Percentiles rank a stretch among this genome's conserved stretches.
Conservation (phyloP, 2,329 filamentous ascomycete species). For the Arachnopeziza araneosa region DNA sequence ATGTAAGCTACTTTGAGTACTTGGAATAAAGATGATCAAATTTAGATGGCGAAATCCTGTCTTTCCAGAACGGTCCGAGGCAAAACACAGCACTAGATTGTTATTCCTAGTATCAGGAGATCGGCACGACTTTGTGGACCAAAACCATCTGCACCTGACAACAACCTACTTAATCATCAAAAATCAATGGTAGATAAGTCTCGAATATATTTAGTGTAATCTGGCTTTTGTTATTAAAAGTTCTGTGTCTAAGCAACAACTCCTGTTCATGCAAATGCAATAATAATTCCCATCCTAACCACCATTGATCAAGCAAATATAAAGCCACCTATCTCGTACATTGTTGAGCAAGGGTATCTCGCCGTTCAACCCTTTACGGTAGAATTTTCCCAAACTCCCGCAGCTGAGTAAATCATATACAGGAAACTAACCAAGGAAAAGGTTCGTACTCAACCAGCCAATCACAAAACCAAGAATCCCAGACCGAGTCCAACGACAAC, state of each 20-base stretch:
- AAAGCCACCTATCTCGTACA: not conserved
- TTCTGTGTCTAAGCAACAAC: not conserved
- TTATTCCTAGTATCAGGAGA: too few species aligned
- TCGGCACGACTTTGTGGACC: too few species aligned
- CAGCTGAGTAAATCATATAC: not conserved
- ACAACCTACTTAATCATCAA: too few species aligned
- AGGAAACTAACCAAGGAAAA: not conserved
- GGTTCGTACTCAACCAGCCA: not conserved
- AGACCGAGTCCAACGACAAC: conserved; percentile 28
- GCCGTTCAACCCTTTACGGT: not conserved
- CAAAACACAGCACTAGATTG: too few species aligned
- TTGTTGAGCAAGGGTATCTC: not conserved
- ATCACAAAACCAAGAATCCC: conserved; percentile 31
- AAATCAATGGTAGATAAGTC: too few species aligned
- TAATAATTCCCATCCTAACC: not conserved
- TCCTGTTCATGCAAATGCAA: not conserved
- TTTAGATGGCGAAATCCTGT: too few species aligned
- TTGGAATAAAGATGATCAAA: too few species aligned
- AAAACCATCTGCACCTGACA: too few species aligned
- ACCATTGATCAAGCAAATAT: not conserved
- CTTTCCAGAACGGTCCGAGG: too few species aligned
- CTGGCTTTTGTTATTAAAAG: not conserved
- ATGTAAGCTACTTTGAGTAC: too few species aligned
- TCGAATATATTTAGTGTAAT: too few species aligned
- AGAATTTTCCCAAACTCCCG: not conserved